Base-by-base conservation (phyloP, 176 grass and related monocot genomes). In the Aegilops longissima region DNA sequence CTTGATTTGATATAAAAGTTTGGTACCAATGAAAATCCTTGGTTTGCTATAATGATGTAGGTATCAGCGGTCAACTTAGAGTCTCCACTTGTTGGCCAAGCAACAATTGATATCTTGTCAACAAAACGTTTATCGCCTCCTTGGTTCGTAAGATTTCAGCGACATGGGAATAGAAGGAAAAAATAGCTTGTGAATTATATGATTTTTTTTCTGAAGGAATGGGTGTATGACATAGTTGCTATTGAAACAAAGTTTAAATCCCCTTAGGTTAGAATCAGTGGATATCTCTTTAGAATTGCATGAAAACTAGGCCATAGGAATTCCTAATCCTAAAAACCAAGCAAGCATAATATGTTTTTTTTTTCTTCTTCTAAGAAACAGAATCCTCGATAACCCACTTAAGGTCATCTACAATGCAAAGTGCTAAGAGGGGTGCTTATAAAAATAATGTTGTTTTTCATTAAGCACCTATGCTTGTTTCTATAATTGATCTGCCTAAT, bases 1-100 rank as follows among this genome's bases (percentile, higher is more conserved):
- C 52, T 35, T 84, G 85, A 87, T 87, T 67, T 80, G 76, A 84
- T 87, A 2, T 47, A 81, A 84, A 91, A 74, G 68, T 18, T 74
- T 49, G 45, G 35, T 47, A 70, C 75, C 70, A 61, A 68, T 70
- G 81, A 51, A 61, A 91, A 84, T 80, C 69, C 31, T 45, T 84
- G 85, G 84, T 87, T 67, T 80, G 76, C 76, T 87, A 3, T 47
- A 58, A 47, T 68, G 14, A n/a, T 39, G 31, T 59, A 58, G 67
- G 18, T 25, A 24, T 30, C 10, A 80, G 39, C 20, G 20, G 84
- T 91, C 89, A 83, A 87, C 73, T 84, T 83, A 80, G 49, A 75
- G 68, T 36, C 45, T 75, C 47, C 45, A 45, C 80, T 27, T 10
- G 29, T 83, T 72, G 84, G 33, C 13, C 13, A 58, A 30, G 33